Base-by-base conservation (phyloP, 2,329 filamentous ascomycete species). In the Talaromyces pinophilus region DNA sequence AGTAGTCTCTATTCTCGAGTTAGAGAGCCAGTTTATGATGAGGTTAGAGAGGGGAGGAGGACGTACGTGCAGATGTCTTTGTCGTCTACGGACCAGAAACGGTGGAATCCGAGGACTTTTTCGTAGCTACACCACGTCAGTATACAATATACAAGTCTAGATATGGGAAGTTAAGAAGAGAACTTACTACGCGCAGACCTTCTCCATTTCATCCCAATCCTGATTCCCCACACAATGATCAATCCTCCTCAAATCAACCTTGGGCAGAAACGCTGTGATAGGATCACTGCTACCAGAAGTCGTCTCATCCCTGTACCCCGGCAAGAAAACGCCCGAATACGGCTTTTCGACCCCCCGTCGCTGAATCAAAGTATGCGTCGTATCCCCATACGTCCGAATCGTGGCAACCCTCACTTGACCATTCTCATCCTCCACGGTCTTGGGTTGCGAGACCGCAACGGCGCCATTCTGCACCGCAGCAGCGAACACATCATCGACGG, bases 141-240 rank as follows among this genome's bases (percentile, higher is more conserved):
- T 30, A 15, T 42, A 40, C 15, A 11, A 11, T 2, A 35, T 35
- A 35, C 33, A 35, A 35, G 33, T 35, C 33, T 35, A 35, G 33
- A 35, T 35, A 35, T 35, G 33, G 33, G n/a, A 17, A n/a, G n/a
- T 7, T 52, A 55, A 38, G 10, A 42, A 42, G 15, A 7, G 50
- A 46, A 75, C 81, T 69, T 76, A 84, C 82, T 87, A 89, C 67
- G 84, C 83, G 75, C 87, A 89, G 25, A 84, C 81, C 59, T 82
- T 81, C 65, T 89, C 85, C 86, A 98, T 96, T 78, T 93, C 89
- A 79, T 93, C 85, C 94, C 94, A 97, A 79, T 92, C 90, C 83
- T 97, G 93, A 83, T 98, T 97, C 71, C 94, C 94, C 72, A 98
- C 94, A 79, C 94, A 97, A 84, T 98, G 94, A 81, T 98, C 94